Base-by-base conservation (phyloP, 257 asterid species). In the Marsdenia floribunda region DNA sequence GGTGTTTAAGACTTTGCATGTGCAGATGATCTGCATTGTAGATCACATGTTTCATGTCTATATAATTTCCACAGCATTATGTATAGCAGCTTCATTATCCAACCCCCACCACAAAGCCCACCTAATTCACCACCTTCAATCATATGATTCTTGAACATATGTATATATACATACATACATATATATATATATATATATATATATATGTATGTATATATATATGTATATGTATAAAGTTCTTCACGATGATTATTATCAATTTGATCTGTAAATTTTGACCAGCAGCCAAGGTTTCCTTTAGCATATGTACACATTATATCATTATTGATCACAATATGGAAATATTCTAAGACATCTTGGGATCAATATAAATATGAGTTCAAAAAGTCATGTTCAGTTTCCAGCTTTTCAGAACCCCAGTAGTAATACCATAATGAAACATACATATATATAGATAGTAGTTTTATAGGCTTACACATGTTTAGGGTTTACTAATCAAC, bases 31-130 rank as follows among this genome's bases (percentile, higher is more conserved):
- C 80, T 33, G 77, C 83, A 77, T 71, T 58, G 5, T 58, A 59
- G 75, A 59, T 85, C 94, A 89, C 91, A 82, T 85, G 94, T 79
- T 84, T 80, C 88, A 73, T 76, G 84, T 79, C 50, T 83, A 82
- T 68, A 73, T 78, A 76, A 40, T n/a, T 79, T 74, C 85, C 82
- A 75, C 57, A 40, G 29, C 60, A 65, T 72, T 57, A 73, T 70
- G 1, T 29, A 29, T 29, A 29, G 33, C 79, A 73, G 75, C 77
- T 29, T 29, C 49, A 6, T 73, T 73, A 75, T 70, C 83, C 79
- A 52, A 63, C 29, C 38, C 66, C 66, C 21, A 16, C 40, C 11
- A 60, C 8, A 60, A 60, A 60, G 9, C 67, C 67, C 67, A 60
- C 40, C 67, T 26, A 60, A 18, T 49, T 68, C 60, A 66, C 83